These are phyloP conservation scores for Picea abies DNA, from an alignment of 83 land plant species.

Conservation along the genomic window DNA sequence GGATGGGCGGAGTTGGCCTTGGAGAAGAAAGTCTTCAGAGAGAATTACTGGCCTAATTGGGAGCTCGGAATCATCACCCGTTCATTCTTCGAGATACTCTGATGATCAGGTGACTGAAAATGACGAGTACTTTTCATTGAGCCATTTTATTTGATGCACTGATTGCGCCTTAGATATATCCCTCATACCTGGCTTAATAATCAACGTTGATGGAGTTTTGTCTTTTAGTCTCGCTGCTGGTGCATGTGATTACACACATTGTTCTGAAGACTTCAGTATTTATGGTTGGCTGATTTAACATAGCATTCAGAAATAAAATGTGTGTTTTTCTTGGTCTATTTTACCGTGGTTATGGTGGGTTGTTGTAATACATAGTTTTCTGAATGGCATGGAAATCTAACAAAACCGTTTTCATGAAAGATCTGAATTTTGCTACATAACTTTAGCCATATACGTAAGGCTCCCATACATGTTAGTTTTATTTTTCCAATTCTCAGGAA, in stretches of 20 bases:
- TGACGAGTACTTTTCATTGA: not conserved
- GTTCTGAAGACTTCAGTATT: not conserved
- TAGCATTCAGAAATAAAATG: not conserved
- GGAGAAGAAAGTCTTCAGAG: constrained; percentile 71
- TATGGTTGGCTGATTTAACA: not conserved
- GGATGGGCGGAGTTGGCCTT: constrained; percentile 70
- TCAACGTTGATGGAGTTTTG: not conserved
- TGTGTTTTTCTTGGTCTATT: not conserved
- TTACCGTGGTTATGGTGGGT: not conserved
- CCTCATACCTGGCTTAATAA: not conserved
- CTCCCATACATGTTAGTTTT: not conserved
- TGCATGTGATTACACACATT: not conserved
- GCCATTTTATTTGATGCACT: not conserved
- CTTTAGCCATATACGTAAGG: not conserved
- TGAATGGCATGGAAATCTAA: not conserved
- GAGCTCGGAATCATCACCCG: constrained; percentile 67
- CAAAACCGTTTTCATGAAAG: not conserved
- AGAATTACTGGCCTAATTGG: constrained; percentile 68
- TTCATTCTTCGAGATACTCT: constrained; percentile 48
- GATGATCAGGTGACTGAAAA: constrained; percentile 58
- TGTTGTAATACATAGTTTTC: not conserved
- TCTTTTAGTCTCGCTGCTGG: not conserved
- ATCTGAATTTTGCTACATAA: not conserved
- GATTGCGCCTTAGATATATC: not conserved
- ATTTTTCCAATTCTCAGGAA: too few species aligned